phyloP scores from a whole-genome alignment of 768 basidiomycete species.

The Russula olivacea region DNA sequence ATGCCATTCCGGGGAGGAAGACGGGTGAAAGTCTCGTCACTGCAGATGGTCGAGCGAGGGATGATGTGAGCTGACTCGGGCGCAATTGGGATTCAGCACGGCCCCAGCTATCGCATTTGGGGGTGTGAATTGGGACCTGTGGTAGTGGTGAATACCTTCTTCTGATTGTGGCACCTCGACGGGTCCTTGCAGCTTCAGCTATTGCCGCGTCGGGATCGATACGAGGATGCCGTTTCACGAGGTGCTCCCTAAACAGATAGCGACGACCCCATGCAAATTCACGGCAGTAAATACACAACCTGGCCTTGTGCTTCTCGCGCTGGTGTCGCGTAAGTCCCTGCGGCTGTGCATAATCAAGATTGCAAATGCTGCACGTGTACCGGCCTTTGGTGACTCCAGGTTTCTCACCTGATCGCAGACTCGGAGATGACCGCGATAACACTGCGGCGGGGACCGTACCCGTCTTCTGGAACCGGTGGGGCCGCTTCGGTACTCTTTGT shows the following conservation, averaged over 20 bases:
- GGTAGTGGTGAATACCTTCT: background rate
- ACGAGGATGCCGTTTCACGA: background rate
- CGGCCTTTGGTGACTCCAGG: too few species aligned
- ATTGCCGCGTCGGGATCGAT: background rate
- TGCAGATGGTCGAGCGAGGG: background rate
- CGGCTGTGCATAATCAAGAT: background rate
- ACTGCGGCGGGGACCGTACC: too few species aligned
- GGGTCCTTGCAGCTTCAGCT: too few species aligned
- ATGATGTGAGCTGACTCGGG: too few species aligned
- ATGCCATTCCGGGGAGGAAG: background rate
- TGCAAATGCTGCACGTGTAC: too few species aligned
- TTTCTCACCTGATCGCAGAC: too few species aligned
- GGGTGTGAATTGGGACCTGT: background rate
- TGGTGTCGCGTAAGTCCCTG: background rate
- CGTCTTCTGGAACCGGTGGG: too few species aligned
- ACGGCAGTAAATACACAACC: background rate
- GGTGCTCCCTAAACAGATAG: background rate
- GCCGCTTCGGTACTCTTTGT: too few species aligned
- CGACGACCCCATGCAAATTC: background rate
- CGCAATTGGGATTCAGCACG: background rate
- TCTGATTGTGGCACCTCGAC: background rate
- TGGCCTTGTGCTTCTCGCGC: background rate
- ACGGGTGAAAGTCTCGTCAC: background rate
- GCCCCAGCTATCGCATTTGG: background rate
- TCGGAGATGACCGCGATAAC: too few species aligned